phyloP scores from a whole-genome alignment of 805 yeast genomes.

The Lachancea dasiensis region DNA sequence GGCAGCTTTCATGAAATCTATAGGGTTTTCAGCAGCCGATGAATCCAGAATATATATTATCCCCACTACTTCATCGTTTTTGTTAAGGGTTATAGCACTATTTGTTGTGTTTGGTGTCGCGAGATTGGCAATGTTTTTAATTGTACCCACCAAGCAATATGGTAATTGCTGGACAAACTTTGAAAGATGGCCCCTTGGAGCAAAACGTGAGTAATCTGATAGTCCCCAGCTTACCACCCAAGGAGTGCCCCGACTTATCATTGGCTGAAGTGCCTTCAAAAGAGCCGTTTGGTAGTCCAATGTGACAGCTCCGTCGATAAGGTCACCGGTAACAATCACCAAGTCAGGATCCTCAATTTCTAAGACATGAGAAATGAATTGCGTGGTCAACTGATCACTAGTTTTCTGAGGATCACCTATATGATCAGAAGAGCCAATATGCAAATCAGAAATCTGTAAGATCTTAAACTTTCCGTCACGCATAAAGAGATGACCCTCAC shows the following conservation, averaged over 20 bases:
- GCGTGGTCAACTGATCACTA: constrained; percentile 49
- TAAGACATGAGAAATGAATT: constrained; percentile 46
- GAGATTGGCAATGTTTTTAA: constrained; percentile 7
- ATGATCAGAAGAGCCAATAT: constrained; percentile 50
- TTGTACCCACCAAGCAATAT: constrained; percentile 41
- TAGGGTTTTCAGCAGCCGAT: constrained; percentile 1
- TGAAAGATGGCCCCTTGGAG: constrained; percentile 41
- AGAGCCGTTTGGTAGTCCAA: constrained; percentile 59
- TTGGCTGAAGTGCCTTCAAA: constrained; percentile 51
- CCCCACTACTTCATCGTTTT: constrained; percentile 2
- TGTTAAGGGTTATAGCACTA: constrained; percentile 1
- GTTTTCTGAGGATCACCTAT: constrained; percentile 34
- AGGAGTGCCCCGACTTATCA: constrained; percentile 48
- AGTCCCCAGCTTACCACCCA: constrained; percentile 57
- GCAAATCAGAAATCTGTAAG: constrained; percentile 62
- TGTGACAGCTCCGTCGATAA: constrained; percentile 48
- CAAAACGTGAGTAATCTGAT: constrained; percentile 51
- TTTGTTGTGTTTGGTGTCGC: constrained; percentile 1
- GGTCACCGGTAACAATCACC: constrained; percentile 60
- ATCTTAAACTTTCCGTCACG: constrained; percentile 34
- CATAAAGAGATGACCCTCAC: background rate
- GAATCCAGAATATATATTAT: constrained; percentile 14
- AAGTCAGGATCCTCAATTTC: constrained; percentile 55
- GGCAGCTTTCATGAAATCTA: constrained; percentile 3
- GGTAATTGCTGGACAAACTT: constrained; percentile 43